These are phyloP conservation scores for Candida khao-thaluensis DNA, from an alignment of 805 yeast genomes.

Conservation along the genomic window DNA sequence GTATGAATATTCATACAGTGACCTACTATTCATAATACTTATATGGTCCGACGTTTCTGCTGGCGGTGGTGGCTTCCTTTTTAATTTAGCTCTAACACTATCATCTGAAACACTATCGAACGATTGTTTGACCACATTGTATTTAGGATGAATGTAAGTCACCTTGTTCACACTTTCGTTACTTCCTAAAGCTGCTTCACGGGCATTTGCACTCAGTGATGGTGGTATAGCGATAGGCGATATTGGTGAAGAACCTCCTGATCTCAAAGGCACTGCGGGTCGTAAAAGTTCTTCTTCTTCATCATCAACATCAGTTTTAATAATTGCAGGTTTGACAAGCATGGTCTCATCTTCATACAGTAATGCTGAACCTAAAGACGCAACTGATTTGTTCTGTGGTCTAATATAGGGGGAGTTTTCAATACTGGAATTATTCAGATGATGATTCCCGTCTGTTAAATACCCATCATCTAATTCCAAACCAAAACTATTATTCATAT, in stretches of 20 bases:
- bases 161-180: slow-evolving; percentile 19
- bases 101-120: slow-evolving; percentile 13
- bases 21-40: slow-evolving; percentile 9
- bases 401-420: slow-evolving; percentile 4
- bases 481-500: slow-evolving; percentile 3
- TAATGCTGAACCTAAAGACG: slow-evolving; percentile 11
- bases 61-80: slow-evolving; percentile 27
- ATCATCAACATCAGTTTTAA: slow-evolving; percentile 11
- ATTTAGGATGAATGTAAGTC: background rate
- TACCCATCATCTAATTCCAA: slow-evolving; percentile 8
- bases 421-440: slow-evolving; percentile 10
- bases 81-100: slow-evolving; percentile 13
- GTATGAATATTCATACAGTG: slow-evolving; percentile 13
- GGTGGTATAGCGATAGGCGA: slow-evolving; percentile 30
- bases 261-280: slow-evolving; percentile 2
- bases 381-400: slow-evolving; percentile 8
- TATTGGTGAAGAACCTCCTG: slow-evolving; percentile 13
- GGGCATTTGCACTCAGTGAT: slow-evolving; percentile 28
- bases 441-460: slow-evolving; percentile 8
- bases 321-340: slow-evolving; percentile 11
- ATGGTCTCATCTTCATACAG: slow-evolving; percentile 8
- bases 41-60: background rate
- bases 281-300: slow-evolving; percentile 1
- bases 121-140: slow-evolving; percentile 13
- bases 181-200: slow-evolving; percentile 23